These are phyloP conservation scores for Zygnema circumcarinatum DNA, from an alignment of 139 green algal species.

Conservation along the genomic window DNA sequence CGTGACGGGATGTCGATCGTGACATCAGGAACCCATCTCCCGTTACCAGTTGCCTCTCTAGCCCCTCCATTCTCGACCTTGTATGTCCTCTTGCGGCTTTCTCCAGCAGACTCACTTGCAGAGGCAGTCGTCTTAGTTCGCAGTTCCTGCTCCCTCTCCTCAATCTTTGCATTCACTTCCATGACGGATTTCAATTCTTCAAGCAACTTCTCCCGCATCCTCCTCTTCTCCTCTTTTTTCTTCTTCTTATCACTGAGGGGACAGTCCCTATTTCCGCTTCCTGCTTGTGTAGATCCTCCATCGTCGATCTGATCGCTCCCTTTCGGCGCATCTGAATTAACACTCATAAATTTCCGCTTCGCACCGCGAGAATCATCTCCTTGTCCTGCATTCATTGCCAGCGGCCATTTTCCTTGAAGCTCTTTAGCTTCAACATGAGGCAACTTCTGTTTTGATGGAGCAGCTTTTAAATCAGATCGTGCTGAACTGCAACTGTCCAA, in stretches of 20 bases:
- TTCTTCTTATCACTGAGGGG: neutral
- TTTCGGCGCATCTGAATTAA: neutral
- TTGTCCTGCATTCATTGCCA: neutral
- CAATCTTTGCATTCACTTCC: neutral
- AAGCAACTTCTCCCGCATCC: neutral
- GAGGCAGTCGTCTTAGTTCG: neutral
- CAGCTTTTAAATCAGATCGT: slow-evolving; percentile 13
- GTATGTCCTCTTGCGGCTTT: neutral
- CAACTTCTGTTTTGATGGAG: neutral
- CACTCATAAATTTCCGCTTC: neutral
- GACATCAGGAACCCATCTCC: neutral
- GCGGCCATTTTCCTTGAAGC: neutral
- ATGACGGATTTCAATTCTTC: neutral
- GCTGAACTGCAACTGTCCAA: slow-evolving; percentile 1
- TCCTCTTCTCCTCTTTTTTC: slow-evolving; percentile 12
- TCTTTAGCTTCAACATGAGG: neutral
- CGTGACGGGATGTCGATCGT: neutral
- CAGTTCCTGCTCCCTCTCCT: neutral
- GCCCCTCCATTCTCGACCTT: neutral
- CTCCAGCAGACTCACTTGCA: slow-evolving; percentile 22
- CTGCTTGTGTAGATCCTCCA: neutral
- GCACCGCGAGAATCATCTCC: neutral
- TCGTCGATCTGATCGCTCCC: neutral
- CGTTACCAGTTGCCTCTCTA: neutral
- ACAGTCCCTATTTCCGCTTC: neutral